Base-by-base conservation (phyloP, 805 yeast genomes). In the Jamesozyma lodderae region DNA sequence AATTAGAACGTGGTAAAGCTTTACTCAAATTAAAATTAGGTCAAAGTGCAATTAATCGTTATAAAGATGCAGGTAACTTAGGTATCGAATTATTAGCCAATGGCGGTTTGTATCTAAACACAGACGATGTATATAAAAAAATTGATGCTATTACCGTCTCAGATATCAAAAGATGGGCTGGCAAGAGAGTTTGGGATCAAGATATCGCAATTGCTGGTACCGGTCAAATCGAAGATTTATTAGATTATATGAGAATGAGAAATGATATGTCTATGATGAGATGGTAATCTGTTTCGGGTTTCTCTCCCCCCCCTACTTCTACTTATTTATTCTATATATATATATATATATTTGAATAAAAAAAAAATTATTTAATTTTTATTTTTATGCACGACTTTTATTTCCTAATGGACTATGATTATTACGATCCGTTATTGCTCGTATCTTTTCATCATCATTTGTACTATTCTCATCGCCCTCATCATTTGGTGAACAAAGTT, bases 201-300 rank as follows among this genome's bases (percentile, higher is more conserved):
- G 94, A 83, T 66, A 69, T 83, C 56, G 94, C 85, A 51, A 68
- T 83, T 54, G 72, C 90, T 43, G 92, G 82, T 64, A 75, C 83
- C 47, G 94, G 94, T 65, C 83, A 79, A 69, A 81, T 81, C 67
- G 94, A 83, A 73, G 85, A 70, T 49, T 69, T 83, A 65, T 69
- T 82, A 60, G 94, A 83, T 64, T 83, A 83, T 77, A 71, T 69
- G 75, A 79, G 90, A 77, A 68, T 77, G 63, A 81, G 94, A 79
- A 80, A 79, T 67, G 88, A 81, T 57, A 83, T 84, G 87, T 75
- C 92, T 56, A 75, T 81, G 84, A 70, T 81, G 79, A 82, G 94
- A 81, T 76, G 81, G 81, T 76, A 62, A 63, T 25, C 28, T 25
- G n/a, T 24, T 24, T 7, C n/a, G n/a, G n/a, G 4, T 20, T 13